Evolutionary conservation across 192 early-diverging fungal species (phyloP), one percentile per base, ranked within the genome.

Genomic region (Ambispora gerdemannii): DNA sequence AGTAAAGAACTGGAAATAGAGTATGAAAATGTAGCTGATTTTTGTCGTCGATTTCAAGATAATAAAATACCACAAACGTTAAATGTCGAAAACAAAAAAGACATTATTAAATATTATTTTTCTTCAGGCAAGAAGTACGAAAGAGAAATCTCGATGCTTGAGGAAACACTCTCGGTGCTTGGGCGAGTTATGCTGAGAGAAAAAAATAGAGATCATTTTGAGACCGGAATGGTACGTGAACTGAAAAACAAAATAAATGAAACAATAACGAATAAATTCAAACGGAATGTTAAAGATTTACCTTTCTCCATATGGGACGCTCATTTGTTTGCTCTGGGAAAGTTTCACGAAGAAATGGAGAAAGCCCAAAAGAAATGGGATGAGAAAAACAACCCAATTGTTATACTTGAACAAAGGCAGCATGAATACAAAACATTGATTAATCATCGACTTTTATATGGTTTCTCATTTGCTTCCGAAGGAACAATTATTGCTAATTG

Each of bases 331-430:
- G 59, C 28, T 0, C 34, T 71, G 28, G 22, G 31, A 27, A 49
- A 8, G 13, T 71, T 71, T 60, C 61, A 50, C 20, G 6, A n/a
- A 35, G 51, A 62, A 60, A 49, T 71, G 58, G 25, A 15, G 30
- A 24, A 15, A 6, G 22, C 3, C 0, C 70, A 71, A 63, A 27
- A 62, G 4, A 24, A 28, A n/a, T 71, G 58, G 70, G 36, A 71
- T n/a, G 28, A 30, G 3, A 30, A 71, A 43, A 33, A 71, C 3
- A 62, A 7, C 7, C 70, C 34, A 3, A 28, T 71, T 62, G 22
- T 3, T 3, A 71, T 71, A 25, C 59, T 71, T 50, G 10, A 47
- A 25, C 70, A 62, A 58, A 71, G 50, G 58, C 32, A 71, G 24
- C 28, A 71, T 0, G 70, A 71, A 30, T 36, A 70, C 10, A 11